A percentile compares a stretch with the other conserved stretches of the same genome.
phyloP scores from a whole-genome alignment of 2,329 filamentous ascomycete genomes.

The Colletotrichum euphorbiae region DNA sequence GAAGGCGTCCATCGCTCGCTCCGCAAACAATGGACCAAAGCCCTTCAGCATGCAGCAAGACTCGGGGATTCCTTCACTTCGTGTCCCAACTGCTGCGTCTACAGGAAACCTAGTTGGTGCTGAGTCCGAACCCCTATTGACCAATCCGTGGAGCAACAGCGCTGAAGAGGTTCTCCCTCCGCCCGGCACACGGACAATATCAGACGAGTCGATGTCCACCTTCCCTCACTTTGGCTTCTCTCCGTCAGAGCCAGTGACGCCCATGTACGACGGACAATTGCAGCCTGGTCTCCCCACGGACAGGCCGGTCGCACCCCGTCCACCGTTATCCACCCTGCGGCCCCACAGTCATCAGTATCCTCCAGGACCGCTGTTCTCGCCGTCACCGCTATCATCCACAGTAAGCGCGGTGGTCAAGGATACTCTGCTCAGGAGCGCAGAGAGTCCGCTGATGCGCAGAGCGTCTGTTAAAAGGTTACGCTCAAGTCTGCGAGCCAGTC shows the following conservation, averaged over 20 bases:
- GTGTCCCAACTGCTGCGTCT: conserved; percentile 46
- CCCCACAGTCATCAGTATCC: conserved; percentile 54
- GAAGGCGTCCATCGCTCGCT: conserved; percentile 58
- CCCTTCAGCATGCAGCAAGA: conserved; percentile 51
- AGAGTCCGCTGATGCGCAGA: conserved; percentile 53
- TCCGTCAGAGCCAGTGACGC: conserved; percentile 49
- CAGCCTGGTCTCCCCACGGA: conserved; percentile 40
- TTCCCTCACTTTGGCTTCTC: conserved; percentile 42
- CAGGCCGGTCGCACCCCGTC: conserved; percentile 40
- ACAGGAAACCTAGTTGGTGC: conserved; percentile 49
- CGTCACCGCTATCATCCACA: conserved; percentile 70
- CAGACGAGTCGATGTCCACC: conserved; percentile 51
- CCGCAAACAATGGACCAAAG: conserved; percentile 50
- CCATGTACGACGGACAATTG: conserved; percentile 46
- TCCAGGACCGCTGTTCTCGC: conserved; percentile 66
- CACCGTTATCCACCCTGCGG: conserved; percentile 41
- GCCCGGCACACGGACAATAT: conserved; percentile 53
- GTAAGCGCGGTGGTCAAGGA: conserved; percentile 69
- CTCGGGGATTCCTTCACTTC: conserved; percentile 51
- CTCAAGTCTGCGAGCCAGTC: conserved; percentile 63
- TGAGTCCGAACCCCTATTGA: conserved; percentile 55
- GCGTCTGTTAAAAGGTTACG: conserved; percentile 61
- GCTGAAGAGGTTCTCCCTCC: conserved; percentile 47
- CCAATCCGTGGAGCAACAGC: conserved; percentile 57
- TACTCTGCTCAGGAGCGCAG: conserved; percentile 61